Evolutionary conservation across 2,329 filamentous ascomycete species (phyloP), one percentile per base, ranked within the genome.

Genomic region (Chlorencoelia australis): DNA sequence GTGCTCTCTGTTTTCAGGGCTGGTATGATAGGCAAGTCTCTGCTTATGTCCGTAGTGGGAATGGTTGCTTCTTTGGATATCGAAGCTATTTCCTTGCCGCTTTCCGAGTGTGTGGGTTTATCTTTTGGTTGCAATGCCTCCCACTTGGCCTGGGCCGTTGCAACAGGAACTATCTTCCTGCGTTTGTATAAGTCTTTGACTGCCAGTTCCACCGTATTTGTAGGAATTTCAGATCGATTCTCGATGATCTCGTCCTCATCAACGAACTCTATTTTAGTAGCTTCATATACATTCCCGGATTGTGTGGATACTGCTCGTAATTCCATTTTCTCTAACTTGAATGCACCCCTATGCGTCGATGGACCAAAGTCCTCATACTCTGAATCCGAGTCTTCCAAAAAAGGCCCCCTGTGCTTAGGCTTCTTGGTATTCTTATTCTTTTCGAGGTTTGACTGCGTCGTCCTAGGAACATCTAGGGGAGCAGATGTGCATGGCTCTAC

Each of bases 321-420:
- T 13, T 48, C 44, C 16, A 24, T 36, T 18, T 48, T 42, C 22
- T 48, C 46, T 3, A 39, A 41, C n/a, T 33, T 11, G n/a, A n/a
- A n/a, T n/a, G n/a, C n/a, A n/a, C n/a, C n/a, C n/a, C n/a, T n/a
- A n/a, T n/a, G n/a, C n/a, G n/a, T n/a, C n/a, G n/a, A n/a, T n/a
- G n/a, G n/a, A n/a, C n/a, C n/a, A n/a, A n/a, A n/a, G n/a, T n/a
- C 16, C 15, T 65, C 63, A 13, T 60, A 59, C 30, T 71, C 74
- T 33, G 66, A 70, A 32, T 77, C 73, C 0, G 81, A 85, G 42
- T 86, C 80, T 39, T 82, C 72, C 26, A 87, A 53, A 48, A 88
- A 88, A 0, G 80, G 80, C 0, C 74, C 76, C 39, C 58, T 66
- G 40, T 56, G 50, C 43, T 47, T 47, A 24, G 41, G 36, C 33